Evolutionary conservation across 257 asterid species (phyloP), one percentile per base, ranked within the genome.

Genomic region (Perilla frutescens): DNA sequence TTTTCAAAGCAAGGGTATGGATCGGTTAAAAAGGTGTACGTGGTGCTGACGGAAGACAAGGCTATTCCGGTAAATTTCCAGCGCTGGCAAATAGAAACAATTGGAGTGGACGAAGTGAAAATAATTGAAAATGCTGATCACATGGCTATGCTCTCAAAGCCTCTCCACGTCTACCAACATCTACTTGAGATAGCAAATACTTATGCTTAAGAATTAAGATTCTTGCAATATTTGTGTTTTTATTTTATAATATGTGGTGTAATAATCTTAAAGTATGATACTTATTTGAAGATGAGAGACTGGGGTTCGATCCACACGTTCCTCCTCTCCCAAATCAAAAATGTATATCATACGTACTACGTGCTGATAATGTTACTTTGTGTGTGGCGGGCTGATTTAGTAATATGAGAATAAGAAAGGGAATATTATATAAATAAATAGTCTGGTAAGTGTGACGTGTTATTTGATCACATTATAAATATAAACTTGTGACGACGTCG

Each of bases 41-140:
- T 80, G 11, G 65, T 84, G 56, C 76, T 91, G 77, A 4, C 29
- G 0, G 62, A 84, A 48, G 96, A 89, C 36, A 64, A 63, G 73
- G 79, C 13, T 9, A 73, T 87, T 39, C 61, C 83, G 0, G 8
- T 6, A 26, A 60, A 73, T 54, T 85, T 85, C 14, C 96, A 89
- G 13, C 80, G 44, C 2, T 89, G 91, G 91, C 58, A 31, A 31
- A 78, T 85, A 39, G 79, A 82, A 60, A 85, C 62, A 20, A 34
- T 1, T 55, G 86, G 81, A 49, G 89, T 66, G 48, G 76, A 62
- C 1, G 50, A 77, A 73, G 85, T 73, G 8, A 83, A 44, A 4
- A 91, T 82, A 58, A 69, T 85, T 0, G 72, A 75, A 58, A 68
- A 77, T 29, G 80, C 86, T 1, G 92, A 89, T 59, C 92, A 89